These are phyloP conservation scores for Dispira simplex DNA, from an alignment of 192 early-diverging fungal genomes.

Conservation along the genomic window DNA sequence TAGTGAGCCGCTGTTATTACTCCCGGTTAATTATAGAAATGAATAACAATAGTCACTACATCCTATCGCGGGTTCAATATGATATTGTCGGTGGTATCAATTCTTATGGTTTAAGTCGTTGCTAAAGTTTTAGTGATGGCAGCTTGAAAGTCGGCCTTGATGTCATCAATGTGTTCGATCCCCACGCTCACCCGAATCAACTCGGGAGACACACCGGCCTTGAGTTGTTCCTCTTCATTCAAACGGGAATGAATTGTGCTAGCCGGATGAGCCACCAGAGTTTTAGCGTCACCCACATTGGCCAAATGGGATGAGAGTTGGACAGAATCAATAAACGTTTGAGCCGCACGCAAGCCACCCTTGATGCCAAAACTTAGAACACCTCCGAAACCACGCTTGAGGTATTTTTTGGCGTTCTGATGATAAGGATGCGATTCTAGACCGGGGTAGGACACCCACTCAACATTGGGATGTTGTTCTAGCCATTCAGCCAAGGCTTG, in stretches of 20 bases:
- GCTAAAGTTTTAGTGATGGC: slow-evolving; percentile 22
- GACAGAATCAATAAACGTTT: slow-evolving; percentile 56
- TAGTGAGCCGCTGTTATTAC: too few relatives aligned
- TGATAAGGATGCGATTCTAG: slow-evolving; percentile 64
- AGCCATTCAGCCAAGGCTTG: slow-evolving; percentile 70
- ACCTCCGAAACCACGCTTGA: slow-evolving; percentile 71
- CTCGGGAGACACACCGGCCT: slow-evolving; percentile 64
- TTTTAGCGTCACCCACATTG: slow-evolving; percentile 89
- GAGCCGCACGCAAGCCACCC: slow-evolving; percentile 35
- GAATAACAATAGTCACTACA: too few relatives aligned
- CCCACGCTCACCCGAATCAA: slow-evolving; percentile 76
- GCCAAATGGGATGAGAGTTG: slow-evolving; percentile 80
- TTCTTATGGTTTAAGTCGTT: neutral
- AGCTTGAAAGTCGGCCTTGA: slow-evolving; percentile 43
- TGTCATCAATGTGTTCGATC: slow-evolving; percentile 62
- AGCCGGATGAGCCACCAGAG: slow-evolving; percentile 73
- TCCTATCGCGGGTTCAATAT: too few relatives aligned
- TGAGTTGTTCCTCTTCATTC: slow-evolving; percentile 59
- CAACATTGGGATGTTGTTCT: slow-evolving; percentile 46
- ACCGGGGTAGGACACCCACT: slow-evolving; percentile 84
- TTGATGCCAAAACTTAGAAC: slow-evolving; percentile 64
- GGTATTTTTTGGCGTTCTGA: slow-evolving; percentile 64
- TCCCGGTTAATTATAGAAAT: too few relatives aligned
- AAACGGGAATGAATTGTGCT: slow-evolving; percentile 84
- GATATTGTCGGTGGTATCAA: too few relatives aligned